Percentiles rank a stretch among this genome's conserved stretches.
phyloP scores from a whole-genome alignment of 2,329 filamentous ascomycete species.

The Gaeumannomyces sp. region DNA sequence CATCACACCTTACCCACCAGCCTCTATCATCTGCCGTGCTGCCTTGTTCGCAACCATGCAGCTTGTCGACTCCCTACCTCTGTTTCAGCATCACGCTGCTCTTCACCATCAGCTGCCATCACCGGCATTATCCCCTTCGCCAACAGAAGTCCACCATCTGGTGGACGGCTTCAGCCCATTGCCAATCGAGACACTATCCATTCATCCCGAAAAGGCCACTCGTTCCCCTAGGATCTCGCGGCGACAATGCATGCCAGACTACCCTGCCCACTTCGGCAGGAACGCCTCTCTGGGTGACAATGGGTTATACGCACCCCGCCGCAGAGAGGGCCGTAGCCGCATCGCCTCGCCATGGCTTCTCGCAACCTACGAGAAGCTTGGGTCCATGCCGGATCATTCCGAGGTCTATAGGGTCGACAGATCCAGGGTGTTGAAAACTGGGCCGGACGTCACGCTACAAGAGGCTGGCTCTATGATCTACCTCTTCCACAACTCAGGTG shows the following conservation, averaged over 20 bases:
- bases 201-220: neutral
- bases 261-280: neutral
- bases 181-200: neutral
- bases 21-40: neutral
- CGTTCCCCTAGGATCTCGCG: neutral
- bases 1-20: neutral
- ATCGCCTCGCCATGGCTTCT: neutral
- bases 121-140: neutral
- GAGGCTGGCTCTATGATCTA: constrained; percentile 11
- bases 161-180: neutral
- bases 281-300: neutral
- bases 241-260: neutral
- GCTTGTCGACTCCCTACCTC: neutral
- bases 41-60: neutral
- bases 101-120: neutral
- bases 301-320: neutral
- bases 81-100: neutral
- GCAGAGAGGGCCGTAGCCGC: no score
- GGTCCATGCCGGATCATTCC: constrained; percentile 1
- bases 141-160: neutral
- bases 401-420: neutral
- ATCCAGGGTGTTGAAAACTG: constrained; percentile 4
- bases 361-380: constrained; percentile 1
- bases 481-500: constrained; percentile 5
- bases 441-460: constrained; percentile 3